Base-by-base conservation (phyloP, 148 eudicot species). In the Simmondsia chinensis region DNA sequence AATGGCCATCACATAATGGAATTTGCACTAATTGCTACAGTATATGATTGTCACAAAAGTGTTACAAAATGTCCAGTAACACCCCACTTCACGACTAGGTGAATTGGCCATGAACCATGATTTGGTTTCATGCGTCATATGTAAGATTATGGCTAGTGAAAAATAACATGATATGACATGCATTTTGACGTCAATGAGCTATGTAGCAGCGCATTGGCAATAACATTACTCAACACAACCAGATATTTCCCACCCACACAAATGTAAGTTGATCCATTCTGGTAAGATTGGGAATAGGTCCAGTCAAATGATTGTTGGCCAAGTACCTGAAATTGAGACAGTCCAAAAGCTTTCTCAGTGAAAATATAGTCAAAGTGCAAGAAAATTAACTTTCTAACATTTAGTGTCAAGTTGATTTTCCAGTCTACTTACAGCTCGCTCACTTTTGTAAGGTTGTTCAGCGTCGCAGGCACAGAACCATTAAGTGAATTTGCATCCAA, bases 281-380 rank as follows among this genome's bases (percentile, higher is more conserved):
- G 28, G 61, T 27, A 10, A 63, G 61, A 23, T 63, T 61, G 3
- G 61, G 68, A 1, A 63, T 48, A 34, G 61, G 45, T 19, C 43
- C 68, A 5, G 15, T 42, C 45, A 63, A 63, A 27, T 56, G 39
- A 35, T 63, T 63, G 50, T 56, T 42, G 28, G 61, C 50, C 56
- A 63, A 34, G 55, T 63, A 55, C 20, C 68, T 63, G 68, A 22
- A 41, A 48, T n/a, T n/a, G n/a, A n/a, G n/a, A n/a, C n/a, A n/a
- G n/a, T n/a, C n/a, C n/a, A n/a, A n/a, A n/a, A 40, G n/a, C n/a
- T n/a, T n/a, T n/a, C n/a, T n/a, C n/a, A n/a, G 5, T 20, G 35
- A 43, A 20, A 21, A 25, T 20, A 16, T 9, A 14, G 16, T 12
- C 0, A 20, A 15, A 23, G 27, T 24, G 20, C 43, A 33, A 6